phyloP scores from a whole-genome alignment of 106 monocot genomes.

The Allium sativum region DNA sequence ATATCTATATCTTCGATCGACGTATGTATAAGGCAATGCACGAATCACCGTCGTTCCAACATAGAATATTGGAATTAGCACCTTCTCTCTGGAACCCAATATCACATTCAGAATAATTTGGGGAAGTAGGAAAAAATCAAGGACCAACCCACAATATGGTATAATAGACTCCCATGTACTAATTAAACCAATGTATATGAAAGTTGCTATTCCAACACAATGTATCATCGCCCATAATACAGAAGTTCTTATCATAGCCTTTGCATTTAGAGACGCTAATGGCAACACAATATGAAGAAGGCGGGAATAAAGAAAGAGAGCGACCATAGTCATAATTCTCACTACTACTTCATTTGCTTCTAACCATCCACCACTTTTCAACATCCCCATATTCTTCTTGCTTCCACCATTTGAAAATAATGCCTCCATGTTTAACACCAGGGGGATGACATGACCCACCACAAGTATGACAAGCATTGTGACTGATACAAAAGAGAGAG shows the following conservation, averaged over 20 bases:
- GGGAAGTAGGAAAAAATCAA: slow-evolving; percentile 18
- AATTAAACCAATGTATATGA: slow-evolving; percentile 25
- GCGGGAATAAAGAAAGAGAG: slow-evolving; percentile 51
- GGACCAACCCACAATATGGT: slow-evolving; percentile 45
- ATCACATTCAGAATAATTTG: slow-evolving; percentile 37
- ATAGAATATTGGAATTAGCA: slow-evolving; percentile 42
- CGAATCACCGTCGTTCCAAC: slow-evolving; percentile 50
- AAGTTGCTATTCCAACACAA: slow-evolving; percentile 28
- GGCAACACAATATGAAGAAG: slow-evolving; percentile 52
- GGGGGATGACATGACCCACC: slow-evolving; percentile 49
- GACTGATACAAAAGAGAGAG: slow-evolving; percentile 54
- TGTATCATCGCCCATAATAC: slow-evolving; percentile 12
- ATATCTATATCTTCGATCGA: slow-evolving; percentile 32
- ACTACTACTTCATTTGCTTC: slow-evolving; percentile 68
- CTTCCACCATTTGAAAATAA: slow-evolving; percentile 19
- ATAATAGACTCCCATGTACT: slow-evolving; percentile 42
- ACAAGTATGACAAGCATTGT: slow-evolving; percentile 54
- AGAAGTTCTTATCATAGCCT: too few relatives aligned
- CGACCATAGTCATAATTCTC: slow-evolving; percentile 62
- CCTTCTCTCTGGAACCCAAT: slow-evolving; percentile 34
- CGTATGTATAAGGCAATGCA: slow-evolving; percentile 64
- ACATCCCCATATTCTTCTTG: slow-evolving; percentile 24
- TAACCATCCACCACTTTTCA: slow-evolving; percentile 60
- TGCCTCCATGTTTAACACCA: slow-evolving; percentile 56
- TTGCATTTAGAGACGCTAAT: slow-evolving; percentile 25